Percentiles rank a stretch among this genome's conserved stretches.
Evolutionary conservation across 2,329 filamentous ascomycete genomes (phyloP).

Genomic region (Tricladium varicosporioides): DNA sequence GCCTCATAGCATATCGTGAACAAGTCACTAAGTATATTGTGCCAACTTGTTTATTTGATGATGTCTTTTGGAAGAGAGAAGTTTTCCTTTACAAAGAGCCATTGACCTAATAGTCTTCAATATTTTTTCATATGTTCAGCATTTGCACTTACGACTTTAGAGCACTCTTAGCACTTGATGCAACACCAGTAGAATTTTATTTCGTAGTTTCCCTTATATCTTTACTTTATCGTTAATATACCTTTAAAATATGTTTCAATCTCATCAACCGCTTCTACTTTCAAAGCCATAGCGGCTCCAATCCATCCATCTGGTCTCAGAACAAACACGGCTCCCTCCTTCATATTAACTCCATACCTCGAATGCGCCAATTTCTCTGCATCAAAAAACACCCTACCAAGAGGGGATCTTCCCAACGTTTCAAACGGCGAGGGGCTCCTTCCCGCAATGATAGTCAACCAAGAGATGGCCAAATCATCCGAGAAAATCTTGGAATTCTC

Average conservation of each 20-base stretch:
- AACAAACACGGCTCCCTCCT: constrained; percentile 45
- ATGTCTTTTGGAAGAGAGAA: too few relatives aligned
- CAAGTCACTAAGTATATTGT: too few relatives aligned
- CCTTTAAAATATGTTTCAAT: constrained; percentile 48
- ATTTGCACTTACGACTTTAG: too few relatives aligned
- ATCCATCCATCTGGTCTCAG: constrained; percentile 56
- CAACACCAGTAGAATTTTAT: too few relatives aligned
- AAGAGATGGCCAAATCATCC: constrained; percentile 46
- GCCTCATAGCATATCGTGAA: too few relatives aligned
- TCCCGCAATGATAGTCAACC: constrained; percentile 43
- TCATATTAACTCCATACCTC: constrained; percentile 33
- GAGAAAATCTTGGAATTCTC: constrained; percentile 25
- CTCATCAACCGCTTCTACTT: constrained; percentile 40
- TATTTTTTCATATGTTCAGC: too few relatives aligned
- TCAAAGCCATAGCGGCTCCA: constrained; percentile 38
- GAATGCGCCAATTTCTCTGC: constrained; percentile 51
- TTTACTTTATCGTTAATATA: constrained; percentile 32
- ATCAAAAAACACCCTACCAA: constrained; percentile 53
- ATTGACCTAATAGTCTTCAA: too few relatives aligned
- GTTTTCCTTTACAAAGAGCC: too few relatives aligned
- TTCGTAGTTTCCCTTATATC: neutral
- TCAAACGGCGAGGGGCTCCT: constrained; percentile 42
- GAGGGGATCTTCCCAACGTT: constrained; percentile 44
- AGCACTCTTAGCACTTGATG: too few relatives aligned
- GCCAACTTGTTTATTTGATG: too few relatives aligned